These are phyloP conservation scores for Scedosporium apiospermum DNA, from an alignment of 2,329 filamentous ascomycete species.

Conservation along the genomic window DNA sequence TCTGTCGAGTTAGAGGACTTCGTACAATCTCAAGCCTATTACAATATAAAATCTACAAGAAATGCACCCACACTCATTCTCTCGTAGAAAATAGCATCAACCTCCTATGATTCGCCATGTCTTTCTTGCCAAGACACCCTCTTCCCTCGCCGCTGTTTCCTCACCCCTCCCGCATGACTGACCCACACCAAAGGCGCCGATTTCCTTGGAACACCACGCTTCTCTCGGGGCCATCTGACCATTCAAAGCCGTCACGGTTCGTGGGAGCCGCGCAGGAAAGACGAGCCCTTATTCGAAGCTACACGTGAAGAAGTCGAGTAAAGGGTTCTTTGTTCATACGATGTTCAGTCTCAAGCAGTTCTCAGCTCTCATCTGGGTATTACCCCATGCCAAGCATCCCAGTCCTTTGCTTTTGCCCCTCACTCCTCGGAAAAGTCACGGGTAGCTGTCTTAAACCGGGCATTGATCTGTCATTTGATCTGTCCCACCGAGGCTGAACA, in stretches of 20 bases:
- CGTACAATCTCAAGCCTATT: background rate
- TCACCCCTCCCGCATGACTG: background rate
- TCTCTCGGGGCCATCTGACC: background rate
- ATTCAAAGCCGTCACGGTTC: background rate
- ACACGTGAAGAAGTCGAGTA: no score
- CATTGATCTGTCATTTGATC: background rate
- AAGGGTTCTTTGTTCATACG: background rate
- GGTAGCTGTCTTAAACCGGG: background rate
- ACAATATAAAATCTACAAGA: background rate
- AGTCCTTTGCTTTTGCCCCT: background rate
- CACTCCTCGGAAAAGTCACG: background rate
- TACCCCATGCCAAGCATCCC: background rate
- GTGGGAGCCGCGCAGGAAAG: background rate
- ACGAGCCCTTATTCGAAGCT: background rate
- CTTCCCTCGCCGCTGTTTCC: background rate
- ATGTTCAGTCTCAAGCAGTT: background rate
- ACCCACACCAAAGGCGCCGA: background rate
- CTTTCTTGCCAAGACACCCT: background rate
- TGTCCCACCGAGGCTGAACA: background rate
- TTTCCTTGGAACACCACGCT: background rate
- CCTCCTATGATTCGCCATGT: background rate
- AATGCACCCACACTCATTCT: background rate
- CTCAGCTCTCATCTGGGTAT: background rate
- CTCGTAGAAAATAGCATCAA: background rate
- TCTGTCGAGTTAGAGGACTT: background rate